A percentile compares a stretch with the other conserved stretches of the same genome.
Conservation (phyloP, 441 rosid species). For the Adansonia rubrostipa region DNA sequence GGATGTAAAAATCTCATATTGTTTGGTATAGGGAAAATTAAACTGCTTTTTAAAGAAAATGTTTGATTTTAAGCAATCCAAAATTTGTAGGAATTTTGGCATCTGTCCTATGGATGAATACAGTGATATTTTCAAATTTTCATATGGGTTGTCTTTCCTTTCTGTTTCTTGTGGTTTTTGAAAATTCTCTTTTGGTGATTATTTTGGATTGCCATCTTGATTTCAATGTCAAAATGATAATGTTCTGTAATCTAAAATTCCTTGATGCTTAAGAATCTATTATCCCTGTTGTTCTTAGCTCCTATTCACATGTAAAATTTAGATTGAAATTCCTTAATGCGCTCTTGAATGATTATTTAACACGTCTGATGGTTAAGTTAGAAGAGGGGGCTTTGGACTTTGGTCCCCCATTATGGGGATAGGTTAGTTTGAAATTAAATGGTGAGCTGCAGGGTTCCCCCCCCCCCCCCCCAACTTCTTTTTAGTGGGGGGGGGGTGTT, state of each 20-base stretch:
- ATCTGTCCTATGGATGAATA: neutral
- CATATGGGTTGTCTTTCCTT: neutral
- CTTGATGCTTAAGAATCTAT: neutral
- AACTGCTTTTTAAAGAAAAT: neutral
- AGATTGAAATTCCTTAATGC: neutral
- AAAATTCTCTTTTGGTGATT: neutral
- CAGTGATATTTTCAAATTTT: neutral
- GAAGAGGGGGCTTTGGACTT: neutral
- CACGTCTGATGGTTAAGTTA: neutral
- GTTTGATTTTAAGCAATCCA: slow-evolving; percentile 6
- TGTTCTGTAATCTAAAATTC: slow-evolving; percentile 12
- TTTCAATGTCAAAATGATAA: slow-evolving; percentile 2
- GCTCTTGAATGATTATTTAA: neutral
- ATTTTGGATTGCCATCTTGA: neutral
- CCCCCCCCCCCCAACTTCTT: neutral
- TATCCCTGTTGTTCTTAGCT: neutral
- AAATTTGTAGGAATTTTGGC: neutral
- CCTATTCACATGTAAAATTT: neutral
- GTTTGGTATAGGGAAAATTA: neutral
- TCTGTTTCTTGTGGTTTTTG: neutral
- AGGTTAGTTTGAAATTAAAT: neutral
- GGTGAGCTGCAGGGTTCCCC: neutral
- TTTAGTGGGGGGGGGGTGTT: neutral
- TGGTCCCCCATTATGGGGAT: neutral
- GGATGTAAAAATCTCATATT: neutral